phyloP scores from a whole-genome alignment of 441 rosid genomes.

The Gossypium gossypioides region DNA sequence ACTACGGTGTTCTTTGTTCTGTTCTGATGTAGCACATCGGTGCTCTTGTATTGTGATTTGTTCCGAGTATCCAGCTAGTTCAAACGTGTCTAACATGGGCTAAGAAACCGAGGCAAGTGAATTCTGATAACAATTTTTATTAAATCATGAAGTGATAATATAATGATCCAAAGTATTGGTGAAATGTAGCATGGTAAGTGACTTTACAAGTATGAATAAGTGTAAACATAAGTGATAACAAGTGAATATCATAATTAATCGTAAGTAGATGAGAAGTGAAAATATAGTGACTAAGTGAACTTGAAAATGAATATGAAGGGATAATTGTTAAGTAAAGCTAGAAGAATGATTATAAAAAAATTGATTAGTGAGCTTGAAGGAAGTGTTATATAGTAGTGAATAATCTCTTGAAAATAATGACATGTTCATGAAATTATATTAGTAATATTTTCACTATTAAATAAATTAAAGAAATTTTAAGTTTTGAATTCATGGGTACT shows the following conservation, averaged over 20 bases:
- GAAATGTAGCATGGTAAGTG: not conserved
- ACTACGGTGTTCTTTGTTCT: too few species aligned
- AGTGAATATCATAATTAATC: not conserved
- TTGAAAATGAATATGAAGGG: not conserved
- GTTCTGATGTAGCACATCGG: not conserved
- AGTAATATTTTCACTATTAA: not conserved
- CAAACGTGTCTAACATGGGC: not conserved
- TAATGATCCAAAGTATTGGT: not conserved
- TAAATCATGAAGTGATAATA: not conserved
- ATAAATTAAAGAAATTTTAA: too few species aligned
- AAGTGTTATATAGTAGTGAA: not conserved
- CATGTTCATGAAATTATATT: not conserved
- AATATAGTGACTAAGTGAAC: not conserved
- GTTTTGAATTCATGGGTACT: not conserved
- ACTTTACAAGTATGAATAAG: not conserved
- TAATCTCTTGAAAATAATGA: not conserved
- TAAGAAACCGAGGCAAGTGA: not conserved
- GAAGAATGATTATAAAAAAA: not conserved
- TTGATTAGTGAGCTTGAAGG: not conserved
- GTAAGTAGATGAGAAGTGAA: not conserved
- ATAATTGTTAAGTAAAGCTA: not conserved
- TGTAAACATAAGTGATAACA: not conserved
- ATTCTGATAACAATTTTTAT: not conserved
- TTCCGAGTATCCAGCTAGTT: not conserved
- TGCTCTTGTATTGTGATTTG: not conserved